These are phyloP conservation scores for Spathaspora arborariae DNA, from an alignment of 805 yeast species.

Conservation along the genomic window DNA sequence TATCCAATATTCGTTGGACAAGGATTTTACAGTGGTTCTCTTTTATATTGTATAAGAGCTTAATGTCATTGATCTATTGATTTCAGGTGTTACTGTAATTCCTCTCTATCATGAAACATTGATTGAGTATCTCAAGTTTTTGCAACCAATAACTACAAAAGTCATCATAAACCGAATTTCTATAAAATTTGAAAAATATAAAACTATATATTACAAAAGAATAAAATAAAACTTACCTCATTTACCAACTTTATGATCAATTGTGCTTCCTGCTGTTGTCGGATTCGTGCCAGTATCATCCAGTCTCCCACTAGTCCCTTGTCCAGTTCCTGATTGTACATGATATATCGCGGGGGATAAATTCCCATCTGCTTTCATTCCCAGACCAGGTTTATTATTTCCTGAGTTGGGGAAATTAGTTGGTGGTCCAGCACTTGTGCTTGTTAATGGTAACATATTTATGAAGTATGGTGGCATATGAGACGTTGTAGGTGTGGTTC, in stretches of 20 bases:
- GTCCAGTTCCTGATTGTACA: background rate
- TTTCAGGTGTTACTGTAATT: too few relatives aligned
- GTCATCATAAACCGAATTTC: background rate
- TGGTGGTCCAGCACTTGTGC: background rate
- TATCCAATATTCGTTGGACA: too few relatives aligned
- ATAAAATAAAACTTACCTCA: background rate
- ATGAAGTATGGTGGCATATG: slow-evolving; percentile 38
- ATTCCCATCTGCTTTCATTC: slow-evolving; percentile 2
- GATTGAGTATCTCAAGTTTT: background rate
- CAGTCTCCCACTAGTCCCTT: background rate
- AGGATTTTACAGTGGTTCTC: too few relatives aligned
- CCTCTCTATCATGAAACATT: too few relatives aligned
- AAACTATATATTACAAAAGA: slow-evolving; percentile 1
- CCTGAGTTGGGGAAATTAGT: background rate
- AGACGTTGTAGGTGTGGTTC: slow-evolving; percentile 34
- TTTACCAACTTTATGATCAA: background rate
- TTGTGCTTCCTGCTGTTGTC: slow-evolving; percentile 6
- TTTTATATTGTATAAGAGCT: too few relatives aligned
- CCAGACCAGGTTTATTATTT: background rate
- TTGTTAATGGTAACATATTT: slow-evolving; percentile 25
- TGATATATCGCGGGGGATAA: slow-evolving; percentile 3
- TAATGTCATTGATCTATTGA: too few relatives aligned
- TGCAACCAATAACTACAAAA: background rate
- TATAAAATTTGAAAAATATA: background rate
- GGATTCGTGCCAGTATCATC: slow-evolving; percentile 6